Evolutionary conservation across 768 basidiomycete genomes (phyloP), one percentile per base, ranked within the genome.

Genomic region (Trametes coccinea): DNA sequence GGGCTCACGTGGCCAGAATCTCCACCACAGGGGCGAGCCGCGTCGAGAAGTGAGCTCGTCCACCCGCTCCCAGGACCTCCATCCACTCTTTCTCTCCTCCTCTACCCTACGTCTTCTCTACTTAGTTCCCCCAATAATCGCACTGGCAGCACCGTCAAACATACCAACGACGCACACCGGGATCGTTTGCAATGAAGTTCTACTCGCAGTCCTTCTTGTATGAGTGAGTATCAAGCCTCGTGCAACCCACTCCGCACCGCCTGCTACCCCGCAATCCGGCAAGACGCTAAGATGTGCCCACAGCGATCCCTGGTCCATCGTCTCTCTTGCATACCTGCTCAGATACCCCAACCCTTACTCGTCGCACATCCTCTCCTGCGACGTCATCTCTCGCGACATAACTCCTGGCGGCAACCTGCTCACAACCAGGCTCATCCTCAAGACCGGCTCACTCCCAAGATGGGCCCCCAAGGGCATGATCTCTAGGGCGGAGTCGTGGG

Each of bases 321-420:
- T 96, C 61, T 87, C 95, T 17, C 81, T 96, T 65, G 95, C 95
- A 11, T 97, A 90, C 80, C 95, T 95, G 73, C 79, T 97, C 61
- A 90, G 95, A 64, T 98, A 97, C 75, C 95, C 95, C 3, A 98
- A 97, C 72, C 94, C 95, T 51, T 93, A 93, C 70, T 92, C 95
- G 5, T 80, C 90, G 40, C 95, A 98, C 77, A 89, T 98, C 73
- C 77, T 95, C 66, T 95, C 95, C 4, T 95, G 93, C 81, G 95
- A 98, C 78, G 94, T 98, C 70, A 86, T 98, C 66, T 90, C 92
- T 56, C 90, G 95, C 66, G 80, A 77, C 17, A 79, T 90, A 66
- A 87, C 91, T 1, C 80, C 87, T 11, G 75, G 82, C 2, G 94
- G 94, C 43, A 83, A 89, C 14, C 81, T 98, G 17, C 74, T 87